Evolutionary conservation across 805 yeast species (phyloP).

Genomic region (Zygosaccharomyces siamensis): DNA sequence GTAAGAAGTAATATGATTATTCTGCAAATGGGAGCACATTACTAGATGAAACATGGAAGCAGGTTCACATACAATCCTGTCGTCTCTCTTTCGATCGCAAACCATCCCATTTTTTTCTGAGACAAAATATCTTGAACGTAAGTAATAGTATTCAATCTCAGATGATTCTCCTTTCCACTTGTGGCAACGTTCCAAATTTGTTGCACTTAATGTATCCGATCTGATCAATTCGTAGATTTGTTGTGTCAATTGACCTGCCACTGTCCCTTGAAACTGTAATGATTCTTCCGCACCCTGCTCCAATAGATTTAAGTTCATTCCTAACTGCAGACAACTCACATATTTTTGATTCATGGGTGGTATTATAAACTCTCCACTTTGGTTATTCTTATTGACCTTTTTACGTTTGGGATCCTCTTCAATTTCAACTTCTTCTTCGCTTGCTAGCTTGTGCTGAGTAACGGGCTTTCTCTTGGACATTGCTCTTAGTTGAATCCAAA

Average conservation of each 20-base stretch:
- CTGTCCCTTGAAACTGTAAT: constrained; percentile 18
- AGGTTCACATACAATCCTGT: constrained; percentile 31
- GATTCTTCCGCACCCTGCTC: constrained; percentile 25
- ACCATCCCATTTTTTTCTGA: constrained; percentile 19
- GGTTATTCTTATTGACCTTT: neutral
- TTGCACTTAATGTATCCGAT: constrained; percentile 19
- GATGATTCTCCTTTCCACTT: constrained; percentile 18
- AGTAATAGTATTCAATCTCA: constrained; percentile 18
- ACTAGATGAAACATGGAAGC: constrained; percentile 26
- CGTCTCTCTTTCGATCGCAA: constrained; percentile 22
- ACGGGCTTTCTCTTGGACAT: constrained; percentile 5
- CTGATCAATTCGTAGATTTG: constrained; percentile 26
- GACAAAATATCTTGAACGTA: constrained; percentile 25
- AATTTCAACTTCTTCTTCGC: constrained; percentile 3
- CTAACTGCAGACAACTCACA: constrained; percentile 14
- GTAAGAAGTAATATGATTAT: constrained; percentile 23
- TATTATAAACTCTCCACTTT: constrained; percentile 5
- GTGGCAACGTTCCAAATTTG: constrained; percentile 21
- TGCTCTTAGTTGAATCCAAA: neutral
- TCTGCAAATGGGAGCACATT: constrained; percentile 32
- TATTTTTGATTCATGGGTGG: constrained; percentile 21
- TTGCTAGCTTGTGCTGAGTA: neutral
- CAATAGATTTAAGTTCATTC: constrained; percentile 17
- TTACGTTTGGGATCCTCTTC: constrained; percentile 3
- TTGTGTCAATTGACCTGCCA: constrained; percentile 28